Conservation (phyloP, 2,329 filamentous ascomycete genomes). For the Talaromyces sp. region DNA sequence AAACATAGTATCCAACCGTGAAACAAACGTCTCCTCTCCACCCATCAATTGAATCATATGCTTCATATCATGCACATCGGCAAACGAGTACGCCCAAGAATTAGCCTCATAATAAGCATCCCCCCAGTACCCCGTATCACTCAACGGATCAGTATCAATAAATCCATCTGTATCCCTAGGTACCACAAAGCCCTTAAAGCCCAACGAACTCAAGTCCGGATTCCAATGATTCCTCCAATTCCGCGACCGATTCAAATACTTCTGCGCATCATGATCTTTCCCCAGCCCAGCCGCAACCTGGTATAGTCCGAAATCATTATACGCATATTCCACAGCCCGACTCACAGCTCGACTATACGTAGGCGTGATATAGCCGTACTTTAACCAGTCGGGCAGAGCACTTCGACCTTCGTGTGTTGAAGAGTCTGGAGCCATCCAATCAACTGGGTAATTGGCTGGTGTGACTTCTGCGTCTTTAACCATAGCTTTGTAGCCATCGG, state of each 20-base stretch:
- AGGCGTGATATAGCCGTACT: constrained; percentile 67
- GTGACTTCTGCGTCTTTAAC: constrained; percentile 67
- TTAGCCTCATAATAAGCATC: constrained; percentile 64
- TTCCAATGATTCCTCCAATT: constrained; percentile 78
- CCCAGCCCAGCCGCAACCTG: constrained; percentile 65
- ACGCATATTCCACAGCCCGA: constrained; percentile 67
- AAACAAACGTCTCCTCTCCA: constrained; percentile 44
- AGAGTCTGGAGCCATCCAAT: constrained; percentile 56
- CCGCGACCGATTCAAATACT: constrained; percentile 64
- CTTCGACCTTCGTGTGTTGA: constrained; percentile 70
- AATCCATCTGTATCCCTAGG: constrained; percentile 57
- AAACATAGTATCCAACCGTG: constrained; percentile 64
- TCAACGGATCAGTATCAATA: constrained; percentile 55
- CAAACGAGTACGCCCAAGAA: constrained; percentile 69
- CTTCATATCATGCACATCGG: constrained; percentile 67
- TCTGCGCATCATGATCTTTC: constrained; percentile 54
- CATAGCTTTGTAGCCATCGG: constrained; percentile 65
- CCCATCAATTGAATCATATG: constrained; percentile 58
- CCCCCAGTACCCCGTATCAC: constrained; percentile 66
- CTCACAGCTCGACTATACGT: constrained; percentile 64
- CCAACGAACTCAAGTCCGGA: constrained; percentile 56
- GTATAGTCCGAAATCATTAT: constrained; percentile 69
- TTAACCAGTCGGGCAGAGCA: constrained; percentile 69
- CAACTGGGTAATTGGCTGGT: constrained; percentile 61
- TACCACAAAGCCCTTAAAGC: constrained; percentile 68